Percentiles rank a stretch among this genome's conserved stretches.
phyloP scores from a whole-genome alignment of 2,329 filamentous ascomycete genomes.

The Decorospora gaudefroyi region DNA sequence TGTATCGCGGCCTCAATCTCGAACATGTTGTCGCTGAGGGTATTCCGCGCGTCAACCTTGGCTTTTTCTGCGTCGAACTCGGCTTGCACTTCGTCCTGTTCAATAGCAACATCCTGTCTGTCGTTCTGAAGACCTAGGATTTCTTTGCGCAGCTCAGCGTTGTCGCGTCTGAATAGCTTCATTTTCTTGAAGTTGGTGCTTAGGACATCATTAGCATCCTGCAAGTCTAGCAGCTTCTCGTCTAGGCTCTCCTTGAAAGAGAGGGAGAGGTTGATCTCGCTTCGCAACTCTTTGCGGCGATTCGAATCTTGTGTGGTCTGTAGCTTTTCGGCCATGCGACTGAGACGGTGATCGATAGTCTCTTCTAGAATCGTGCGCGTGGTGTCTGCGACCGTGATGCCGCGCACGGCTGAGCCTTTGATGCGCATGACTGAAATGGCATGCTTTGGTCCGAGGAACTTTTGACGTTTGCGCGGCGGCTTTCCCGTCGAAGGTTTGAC shows the following conservation, averaged over 20 bases:
- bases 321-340: constrained; percentile 48
- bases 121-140: constrained; percentile 55
- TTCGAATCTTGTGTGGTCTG: constrained; percentile 47
- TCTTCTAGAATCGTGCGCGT: constrained; percentile 58
- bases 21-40: constrained; percentile 39
- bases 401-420: constrained; percentile 41
- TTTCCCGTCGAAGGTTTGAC: constrained; percentile 24
- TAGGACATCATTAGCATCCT: constrained; percentile 58
- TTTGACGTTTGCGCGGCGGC: constrained; percentile 37
- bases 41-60: constrained; percentile 30
- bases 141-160: constrained; percentile 53
- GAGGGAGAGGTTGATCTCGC: constrained; percentile 55
- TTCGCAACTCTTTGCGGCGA: constrained; percentile 49
- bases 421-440: constrained; percentile 46
- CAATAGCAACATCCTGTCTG: constrained; percentile 55
- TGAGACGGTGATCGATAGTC: constrained; percentile 53
- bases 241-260: constrained; percentile 55
- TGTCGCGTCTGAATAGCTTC: constrained; percentile 51
- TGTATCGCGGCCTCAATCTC: constrained; percentile 47
- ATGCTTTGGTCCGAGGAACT: constrained; percentile 36
- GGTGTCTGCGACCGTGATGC: constrained; percentile 58
- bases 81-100: constrained; percentile 55
- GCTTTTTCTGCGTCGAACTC: constrained; percentile 36
- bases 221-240: constrained; percentile 56
- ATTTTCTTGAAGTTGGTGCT: constrained; percentile 53